Conservation (phyloP, 2,329 filamentous ascomycete species). For the Cadophora luteo-olivacea region DNA sequence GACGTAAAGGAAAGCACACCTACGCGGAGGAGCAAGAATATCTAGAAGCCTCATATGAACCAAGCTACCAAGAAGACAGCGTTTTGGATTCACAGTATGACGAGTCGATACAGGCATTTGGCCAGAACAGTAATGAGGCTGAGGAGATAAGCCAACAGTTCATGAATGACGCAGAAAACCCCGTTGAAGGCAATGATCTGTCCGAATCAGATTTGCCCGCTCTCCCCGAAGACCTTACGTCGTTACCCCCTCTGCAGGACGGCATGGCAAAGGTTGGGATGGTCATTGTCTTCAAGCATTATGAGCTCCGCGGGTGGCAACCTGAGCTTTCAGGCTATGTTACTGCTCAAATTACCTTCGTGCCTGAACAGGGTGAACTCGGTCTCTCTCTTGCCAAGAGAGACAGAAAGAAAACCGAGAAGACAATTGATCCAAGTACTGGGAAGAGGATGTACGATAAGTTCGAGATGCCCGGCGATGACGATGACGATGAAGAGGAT, state of each 20-base stretch:
- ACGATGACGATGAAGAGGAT: conserved; percentile 58
- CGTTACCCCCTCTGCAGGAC: conserved; percentile 57
- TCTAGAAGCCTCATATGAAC: conserved; percentile 43
- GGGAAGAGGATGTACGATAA: conserved; percentile 77
- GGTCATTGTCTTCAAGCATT: conserved; percentile 72
- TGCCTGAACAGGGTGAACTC: conserved; percentile 60
- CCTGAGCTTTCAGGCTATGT: conserved; percentile 66
- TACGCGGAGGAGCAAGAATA: conserved; percentile 51
- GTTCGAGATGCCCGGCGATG: conserved; percentile 76
- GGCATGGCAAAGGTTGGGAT: conserved; percentile 62
- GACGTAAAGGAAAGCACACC: conserved; percentile 50
- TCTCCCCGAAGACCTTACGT: conserved; percentile 62
- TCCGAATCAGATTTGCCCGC: conserved; percentile 67
- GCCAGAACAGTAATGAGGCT: conserved; percentile 44
- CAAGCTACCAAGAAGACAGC: conserved; percentile 44
- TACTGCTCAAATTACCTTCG: conserved; percentile 69
- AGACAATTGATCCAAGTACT: conserved; percentile 67
- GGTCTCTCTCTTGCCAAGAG: conserved; percentile 71
- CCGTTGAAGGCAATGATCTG: conserved; percentile 49
- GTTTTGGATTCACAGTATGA: conserved; percentile 34
- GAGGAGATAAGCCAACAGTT: conserved; percentile 41
- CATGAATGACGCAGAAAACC: conserved; percentile 36
- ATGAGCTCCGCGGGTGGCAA: conserved; percentile 67
- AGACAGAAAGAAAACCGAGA: conserved; percentile 66
- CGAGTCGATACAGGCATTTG: conserved; percentile 31